A percentile compares a stretch with the other conserved stretches of the same genome.
These are phyloP conservation scores for Pleurotus cornucopiae DNA, from an alignment of 768 basidiomycete genomes.

Conservation along the genomic window DNA sequence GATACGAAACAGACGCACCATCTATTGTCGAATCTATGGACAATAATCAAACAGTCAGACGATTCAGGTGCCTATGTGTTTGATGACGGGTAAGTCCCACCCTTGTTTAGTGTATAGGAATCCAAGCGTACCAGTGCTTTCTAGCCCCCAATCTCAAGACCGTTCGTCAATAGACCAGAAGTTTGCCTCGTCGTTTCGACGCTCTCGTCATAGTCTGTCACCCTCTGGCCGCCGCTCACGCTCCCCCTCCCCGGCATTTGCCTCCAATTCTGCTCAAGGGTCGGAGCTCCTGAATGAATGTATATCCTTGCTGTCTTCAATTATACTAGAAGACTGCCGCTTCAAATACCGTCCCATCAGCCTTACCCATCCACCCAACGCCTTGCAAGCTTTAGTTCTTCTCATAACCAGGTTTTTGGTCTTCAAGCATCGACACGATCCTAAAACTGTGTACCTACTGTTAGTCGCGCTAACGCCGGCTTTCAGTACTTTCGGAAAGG, in stretches of 20 bases:
- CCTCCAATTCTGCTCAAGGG: constrained; percentile 25
- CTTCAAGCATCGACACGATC: constrained; percentile 46
- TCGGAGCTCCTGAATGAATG: constrained; percentile 57
- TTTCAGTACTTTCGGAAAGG: constrained; percentile 59
- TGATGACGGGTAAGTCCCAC: constrained; percentile 39
- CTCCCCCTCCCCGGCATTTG: constrained; percentile 42
- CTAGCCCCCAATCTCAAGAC: constrained; percentile 11
- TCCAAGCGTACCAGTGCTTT: not conserved
- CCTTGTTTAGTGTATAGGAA: not conserved
- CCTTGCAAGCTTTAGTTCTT: constrained; percentile 67
- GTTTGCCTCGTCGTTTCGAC: constrained; percentile 39
- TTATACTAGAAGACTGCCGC: constrained; percentile 71
- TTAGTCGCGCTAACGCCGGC: constrained; percentile 72
- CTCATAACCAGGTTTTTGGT: constrained; percentile 71
- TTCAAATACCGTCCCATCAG: constrained; percentile 56
- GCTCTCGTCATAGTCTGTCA: constrained; percentile 38
- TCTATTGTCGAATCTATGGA: not conserved
- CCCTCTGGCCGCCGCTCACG: constrained; percentile 40
- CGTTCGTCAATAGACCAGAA: constrained; percentile 18
- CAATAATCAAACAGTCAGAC: constrained; percentile 21
- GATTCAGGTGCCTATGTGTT: constrained; percentile 62
- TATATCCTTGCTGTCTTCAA: constrained; percentile 55
- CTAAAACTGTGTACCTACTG: constrained; percentile 52
- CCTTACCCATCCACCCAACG: constrained; percentile 66
- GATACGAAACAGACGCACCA: constrained; percentile 2